Base-by-base conservation (phyloP, 805 yeast genomes). In the Spencermartinsiella europaea region DNA sequence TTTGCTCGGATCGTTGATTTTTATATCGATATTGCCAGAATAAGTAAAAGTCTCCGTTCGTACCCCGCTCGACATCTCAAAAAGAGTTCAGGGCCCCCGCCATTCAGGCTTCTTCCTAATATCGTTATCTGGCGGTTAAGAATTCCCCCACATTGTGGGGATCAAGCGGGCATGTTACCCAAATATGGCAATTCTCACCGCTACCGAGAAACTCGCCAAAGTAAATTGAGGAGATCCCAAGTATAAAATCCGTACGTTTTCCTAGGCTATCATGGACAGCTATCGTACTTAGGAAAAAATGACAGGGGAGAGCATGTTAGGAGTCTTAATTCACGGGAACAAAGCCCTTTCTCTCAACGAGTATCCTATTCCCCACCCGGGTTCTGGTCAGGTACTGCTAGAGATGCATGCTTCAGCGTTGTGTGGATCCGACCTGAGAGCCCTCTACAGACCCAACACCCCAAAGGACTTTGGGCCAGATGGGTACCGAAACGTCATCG, bases 331-430 rank as follows among this genome's bases (percentile, higher is more conserved):
- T 33, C 46, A 47, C 33, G 47, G 50, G n/a, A 33, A 37, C 16
- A 47, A 43, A 37, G 16, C n/a, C 2, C 47, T 47, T 10, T 15
- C 38, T n/a, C 22, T 47, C 12, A 38, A 38, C 16, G 38, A 39
- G n/a, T 38, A 27, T 21, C 35, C 51, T 10, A 38, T 48, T 20
- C 45, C 46, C 15, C 43, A 25, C 14, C 51, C 49, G 14, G 46
- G 42, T 28, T n/a, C 40, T 33, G 42, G 51, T n/a, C 51, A 48
- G 44, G 51, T 48, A 19, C 38, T 48, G 27, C 44, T 48, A 27
- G 45, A 48, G 35, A 48, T 48, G 46, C 48, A 48, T n/a, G 49
- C 49, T 2, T 40, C 46, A 3, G 35, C 49, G 4, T 21, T 48
- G 20, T 45, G 51, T 25, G 49, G 46, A 16, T 48, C 51, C 2